A percentile compares a stretch with the other conserved stretches of the same genome.
Conservation (phyloP, 73 alveolate species). For the Symbiodinium natans region DNA sequence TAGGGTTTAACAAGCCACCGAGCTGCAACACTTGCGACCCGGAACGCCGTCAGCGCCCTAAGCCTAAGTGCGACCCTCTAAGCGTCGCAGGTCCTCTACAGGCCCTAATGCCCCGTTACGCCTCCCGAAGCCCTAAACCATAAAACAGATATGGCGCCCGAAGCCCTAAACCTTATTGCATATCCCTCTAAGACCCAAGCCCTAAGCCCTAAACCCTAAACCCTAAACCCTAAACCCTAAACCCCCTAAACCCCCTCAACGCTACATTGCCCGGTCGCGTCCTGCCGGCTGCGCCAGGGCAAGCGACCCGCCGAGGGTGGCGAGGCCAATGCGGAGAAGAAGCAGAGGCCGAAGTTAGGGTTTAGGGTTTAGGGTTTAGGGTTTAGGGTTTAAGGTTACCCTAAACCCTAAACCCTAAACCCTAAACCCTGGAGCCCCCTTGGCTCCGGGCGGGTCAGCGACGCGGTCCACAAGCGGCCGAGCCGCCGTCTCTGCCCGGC, state of each 20-base stretch:
- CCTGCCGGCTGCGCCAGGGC: background rate
- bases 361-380: background rate
- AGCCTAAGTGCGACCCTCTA: background rate
- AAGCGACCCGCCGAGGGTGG: background rate
- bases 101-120: background rate
- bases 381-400: background rate
- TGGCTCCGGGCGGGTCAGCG: conserved; percentile 84
- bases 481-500: conserved; percentile 10
- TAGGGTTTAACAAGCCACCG: no score
- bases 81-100: no score
- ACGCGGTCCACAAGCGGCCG: conserved; percentile 86
- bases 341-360: background rate
- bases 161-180: background rate
- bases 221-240: background rate
- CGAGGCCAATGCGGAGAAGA: background rate
- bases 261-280: no score
- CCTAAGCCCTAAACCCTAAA: no score
- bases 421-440: no score
- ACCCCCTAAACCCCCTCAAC: background rate
- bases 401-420: background rate
- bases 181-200: no score
- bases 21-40: no score
- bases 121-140: no score
- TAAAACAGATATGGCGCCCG: background rate
- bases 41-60: no score